These are phyloP conservation scores for Brassica carinata DNA, from an alignment of 345 rosid genomes.

Conservation along the genomic window DNA sequence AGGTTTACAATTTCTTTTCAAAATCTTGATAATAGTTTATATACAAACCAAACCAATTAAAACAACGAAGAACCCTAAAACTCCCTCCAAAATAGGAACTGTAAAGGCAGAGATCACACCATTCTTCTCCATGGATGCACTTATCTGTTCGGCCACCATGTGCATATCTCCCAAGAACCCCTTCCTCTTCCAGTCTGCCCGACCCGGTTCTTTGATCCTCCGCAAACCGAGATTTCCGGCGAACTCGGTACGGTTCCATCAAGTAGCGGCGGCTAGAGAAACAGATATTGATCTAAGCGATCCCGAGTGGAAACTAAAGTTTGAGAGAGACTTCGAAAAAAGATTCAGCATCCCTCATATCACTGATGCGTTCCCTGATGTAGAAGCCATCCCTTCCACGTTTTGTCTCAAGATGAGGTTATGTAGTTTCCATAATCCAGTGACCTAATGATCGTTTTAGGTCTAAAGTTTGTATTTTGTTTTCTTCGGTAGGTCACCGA, in stretches of 20 bases:
- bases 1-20: too few relatives aligned
- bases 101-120: constrained; percentile 4
- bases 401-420: constrained; percentile 84
- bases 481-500: constrained; percentile 55
- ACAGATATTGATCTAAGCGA: constrained; percentile 55
- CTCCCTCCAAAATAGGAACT: constrained; percentile 30
- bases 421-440: neutral
- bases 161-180: neutral
- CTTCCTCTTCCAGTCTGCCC: constrained; percentile 15
- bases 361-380: constrained; percentile 66
- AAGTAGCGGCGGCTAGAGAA: neutral
- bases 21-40: too few relatives aligned
- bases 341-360: constrained; percentile 75
- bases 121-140: constrained; percentile 43
- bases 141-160: constrained; percentile 18
- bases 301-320: constrained; percentile 71
- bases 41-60: neutral
- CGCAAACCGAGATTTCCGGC: constrained; percentile 16
- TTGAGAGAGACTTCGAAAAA: constrained; percentile 61
- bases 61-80: neutral
- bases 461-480: neutral
- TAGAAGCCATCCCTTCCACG: constrained; percentile 65
- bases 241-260: neutral
- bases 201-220: constrained; percentile 25
- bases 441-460: neutral